Base-by-base conservation (phyloP, 2,329 filamentous ascomycete genomes). In the Colletotrichum sojae region DNA sequence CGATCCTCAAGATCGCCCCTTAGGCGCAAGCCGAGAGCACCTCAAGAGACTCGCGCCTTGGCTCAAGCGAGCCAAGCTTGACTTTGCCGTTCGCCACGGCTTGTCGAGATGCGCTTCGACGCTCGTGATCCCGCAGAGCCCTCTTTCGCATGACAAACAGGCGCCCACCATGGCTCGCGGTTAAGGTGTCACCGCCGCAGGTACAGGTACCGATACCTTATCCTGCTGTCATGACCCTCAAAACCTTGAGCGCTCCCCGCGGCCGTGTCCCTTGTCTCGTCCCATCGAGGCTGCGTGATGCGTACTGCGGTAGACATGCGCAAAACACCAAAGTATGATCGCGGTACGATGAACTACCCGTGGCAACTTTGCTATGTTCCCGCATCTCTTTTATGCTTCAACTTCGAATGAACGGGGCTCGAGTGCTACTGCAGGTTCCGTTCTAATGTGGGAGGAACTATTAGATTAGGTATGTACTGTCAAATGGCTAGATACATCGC, bases 51-150 rank as follows among this genome's bases (percentile, higher is more conserved):
- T n/a, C 40, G 40, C 55, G 25, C 18, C 49, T 66, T 60, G 55
- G 48, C 66, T 25, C 61, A 25, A 46, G 22, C 22, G 18, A 56
- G 49, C 51, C 55, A 52, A 61, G 55, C 55, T 39, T 31, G 9
- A 16, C 55, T 67, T 57, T 22, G 4, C 20, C 48, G 22, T 20
- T 48, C 31, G 25, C 60, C 46, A 53, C 16, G 54, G 36, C 52
- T 57, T 49, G 46, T 49, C 18, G 45, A 60, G 31, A 25, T 18
- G 1, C 53, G 53, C 36, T 43, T 51, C 46, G 6, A 39, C 20
- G 5, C 18, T 20, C 31, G 36, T 60, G 46, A 52, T 18, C 10
- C 45, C n/a, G 10, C 45, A 51, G 27, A 36, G 56, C 16, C 22
- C 22, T 15, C 40, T 43, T 45, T 53, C 43, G 58, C 58, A 61